A percentile compares a stretch with the other conserved stretches of the same genome.
Evolutionary conservation across 192 early-diverging fungal genomes (phyloP).

Genomic region (Thamnidium elegans): DNA sequence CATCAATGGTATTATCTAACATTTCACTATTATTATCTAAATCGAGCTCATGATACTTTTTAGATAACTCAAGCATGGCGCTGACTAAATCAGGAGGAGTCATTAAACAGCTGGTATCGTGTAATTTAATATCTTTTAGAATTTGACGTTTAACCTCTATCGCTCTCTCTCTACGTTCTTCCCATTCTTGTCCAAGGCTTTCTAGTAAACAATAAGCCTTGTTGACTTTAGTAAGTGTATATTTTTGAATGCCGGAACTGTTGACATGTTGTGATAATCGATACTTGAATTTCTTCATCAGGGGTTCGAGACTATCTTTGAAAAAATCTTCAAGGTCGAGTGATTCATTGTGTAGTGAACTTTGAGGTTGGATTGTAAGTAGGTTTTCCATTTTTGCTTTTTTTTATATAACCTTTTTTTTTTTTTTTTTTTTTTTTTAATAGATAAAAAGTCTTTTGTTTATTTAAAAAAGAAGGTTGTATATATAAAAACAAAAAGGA

Average conservation of each 20-base stretch:
- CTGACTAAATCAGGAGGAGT: constrained; percentile 41
- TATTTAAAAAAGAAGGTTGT: neutral
- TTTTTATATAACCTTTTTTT: neutral
- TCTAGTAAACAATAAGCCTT: constrained; percentile 20
- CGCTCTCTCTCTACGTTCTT: neutral
- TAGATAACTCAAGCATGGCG: constrained; percentile 40
- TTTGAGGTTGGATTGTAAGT: constrained; percentile 19
- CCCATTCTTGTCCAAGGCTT: constrained; percentile 25
- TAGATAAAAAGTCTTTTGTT: neutral
- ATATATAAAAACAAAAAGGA: neutral
- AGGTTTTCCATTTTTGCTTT: constrained; percentile 17
- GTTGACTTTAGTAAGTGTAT: constrained; percentile 22
- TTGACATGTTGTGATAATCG: constrained; percentile 21
- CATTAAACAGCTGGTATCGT: constrained; percentile 13
- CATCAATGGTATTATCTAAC: constrained; percentile 31
- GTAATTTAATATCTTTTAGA: constrained; percentile 9
- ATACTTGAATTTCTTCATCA: constrained; percentile 27
- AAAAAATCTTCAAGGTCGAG: constrained; percentile 30
- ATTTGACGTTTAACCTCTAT: neutral
- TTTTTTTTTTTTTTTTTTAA: neutral
- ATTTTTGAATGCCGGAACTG: constrained; percentile 21
- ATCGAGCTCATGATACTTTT: constrained; percentile 47
- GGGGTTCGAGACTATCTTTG: constrained; percentile 23
- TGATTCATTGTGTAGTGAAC: constrained; percentile 8
- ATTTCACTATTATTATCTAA: constrained; percentile 26